Conservation (phyloP, 2,329 filamentous ascomycete species). For the Aspergillus proliferans region DNA sequence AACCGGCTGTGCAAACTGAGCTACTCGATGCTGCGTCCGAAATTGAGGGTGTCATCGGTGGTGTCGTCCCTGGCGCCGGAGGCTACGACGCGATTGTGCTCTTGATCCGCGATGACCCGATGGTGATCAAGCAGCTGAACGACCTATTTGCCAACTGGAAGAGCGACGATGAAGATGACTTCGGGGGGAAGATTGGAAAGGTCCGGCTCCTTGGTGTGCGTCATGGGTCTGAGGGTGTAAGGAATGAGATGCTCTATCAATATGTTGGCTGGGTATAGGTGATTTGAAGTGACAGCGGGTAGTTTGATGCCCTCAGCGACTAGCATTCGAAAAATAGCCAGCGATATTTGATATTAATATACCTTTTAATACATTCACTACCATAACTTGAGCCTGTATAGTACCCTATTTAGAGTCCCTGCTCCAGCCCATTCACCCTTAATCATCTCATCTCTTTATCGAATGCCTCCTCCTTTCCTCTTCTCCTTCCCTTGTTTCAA, state of each 20-base stretch:
- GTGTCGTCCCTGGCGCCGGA: constrained; percentile 88
- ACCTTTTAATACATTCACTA: too few relatives aligned
- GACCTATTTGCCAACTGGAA: constrained; percentile 63
- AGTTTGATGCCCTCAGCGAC: too few relatives aligned
- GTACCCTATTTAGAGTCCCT: too few relatives aligned
- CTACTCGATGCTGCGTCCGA: constrained; percentile 68
- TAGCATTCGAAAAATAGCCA: too few relatives aligned
- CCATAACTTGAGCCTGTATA: too few relatives aligned
- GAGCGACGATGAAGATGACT: constrained; percentile 38
- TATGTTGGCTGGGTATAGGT: constrained; percentile 34
- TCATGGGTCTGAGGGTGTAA: constrained; percentile 42
- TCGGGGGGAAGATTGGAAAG: constrained; percentile 40
- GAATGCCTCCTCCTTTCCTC: too few relatives aligned
- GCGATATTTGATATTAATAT: too few relatives aligned
- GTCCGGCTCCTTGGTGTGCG: constrained; percentile 40
- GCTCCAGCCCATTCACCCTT: too few relatives aligned
- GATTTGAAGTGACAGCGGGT: too few relatives aligned
- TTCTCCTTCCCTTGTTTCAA: too few relatives aligned
- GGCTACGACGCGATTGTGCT: constrained; percentile 87
- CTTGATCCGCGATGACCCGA: constrained; percentile 66
- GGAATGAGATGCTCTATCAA: constrained; percentile 33
- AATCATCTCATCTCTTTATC: too few relatives aligned
- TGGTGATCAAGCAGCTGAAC: constrained; percentile 56
- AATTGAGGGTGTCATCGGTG: constrained; percentile 76
- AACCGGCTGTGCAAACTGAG: constrained; percentile 77